Evolutionary conservation across 2,329 filamentous ascomycete genomes (phyloP).

Genomic region (Pseudogymnoascus sp.): DNA sequence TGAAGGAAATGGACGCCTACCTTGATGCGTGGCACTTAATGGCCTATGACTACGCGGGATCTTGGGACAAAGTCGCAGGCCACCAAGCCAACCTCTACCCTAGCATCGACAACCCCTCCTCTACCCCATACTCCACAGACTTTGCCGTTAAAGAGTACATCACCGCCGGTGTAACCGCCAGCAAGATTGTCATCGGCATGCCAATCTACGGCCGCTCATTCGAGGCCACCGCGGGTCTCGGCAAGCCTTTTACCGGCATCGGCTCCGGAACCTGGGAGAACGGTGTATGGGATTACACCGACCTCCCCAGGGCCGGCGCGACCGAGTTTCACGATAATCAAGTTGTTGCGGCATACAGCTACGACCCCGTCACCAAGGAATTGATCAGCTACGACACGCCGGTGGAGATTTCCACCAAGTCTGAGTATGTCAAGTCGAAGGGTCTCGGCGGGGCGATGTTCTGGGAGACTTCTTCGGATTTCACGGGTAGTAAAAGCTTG

Average conservation of each 20-base stretch:
- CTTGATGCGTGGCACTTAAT: conserved; percentile 57
- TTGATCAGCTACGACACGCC: conserved; percentile 69
- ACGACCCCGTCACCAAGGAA: conserved; percentile 50
- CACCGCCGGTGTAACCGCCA: conserved; percentile 50
- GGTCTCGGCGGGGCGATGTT: conserved; percentile 74
- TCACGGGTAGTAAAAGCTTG: conserved; percentile 50
- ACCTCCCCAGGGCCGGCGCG: conserved; percentile 55
- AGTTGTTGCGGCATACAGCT: conserved; percentile 62
- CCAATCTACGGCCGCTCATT: conserved; percentile 75
- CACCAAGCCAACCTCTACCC: conserved; percentile 67
- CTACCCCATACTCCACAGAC: conserved; percentile 65
- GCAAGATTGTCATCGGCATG: conserved; percentile 70
- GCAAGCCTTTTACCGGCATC: conserved; percentile 54
- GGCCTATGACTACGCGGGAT: conserved; percentile 65
- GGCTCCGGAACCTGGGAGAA: conserved; percentile 65
- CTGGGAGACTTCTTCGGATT: conserved; percentile 73
- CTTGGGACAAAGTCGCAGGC: conserved; percentile 55
- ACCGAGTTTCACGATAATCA: conserved; percentile 49
- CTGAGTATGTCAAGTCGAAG: conserved; percentile 53
- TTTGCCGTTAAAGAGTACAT: conserved; percentile 62
- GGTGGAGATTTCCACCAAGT: conserved; percentile 53
- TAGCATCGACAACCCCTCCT: conserved; percentile 42
- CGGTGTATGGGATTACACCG: conserved; percentile 80
- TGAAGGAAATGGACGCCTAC: conserved; percentile 38
- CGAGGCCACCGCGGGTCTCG: conserved; percentile 55